Evolutionary conservation across 768 basidiomycete species (phyloP), one percentile per base, ranked within the genome.

Genomic region (Suillus subluteus): DNA sequence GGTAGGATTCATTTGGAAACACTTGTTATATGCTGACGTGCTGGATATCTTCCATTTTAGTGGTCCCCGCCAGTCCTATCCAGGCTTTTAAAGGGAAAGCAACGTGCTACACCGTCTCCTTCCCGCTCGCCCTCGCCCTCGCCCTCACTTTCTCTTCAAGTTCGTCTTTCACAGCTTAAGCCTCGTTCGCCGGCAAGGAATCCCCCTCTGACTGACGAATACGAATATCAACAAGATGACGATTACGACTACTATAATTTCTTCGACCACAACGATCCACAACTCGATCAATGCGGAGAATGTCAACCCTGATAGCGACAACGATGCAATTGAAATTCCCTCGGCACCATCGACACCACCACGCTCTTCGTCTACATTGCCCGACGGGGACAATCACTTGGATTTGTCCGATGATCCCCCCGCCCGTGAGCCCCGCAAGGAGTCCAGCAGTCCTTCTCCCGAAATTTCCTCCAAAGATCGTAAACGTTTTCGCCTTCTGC

Each of bases 401-500:
- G 70, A 71, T n/a, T 58, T 52, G 13, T 30, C 59, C 6, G 59
- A 61, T 61, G 41, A 30, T n/a, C 12, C 55, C 6, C 55, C 32
- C 21, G 21, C 21, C 12, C 32, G 55, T 56, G 55, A 37, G 21
- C 35, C 55, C 9, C 18, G 9, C 40, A 40, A 61, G 70, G 23
- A 72, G 71, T 52, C 64, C 67, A 26, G 55, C 68, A 6, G 67
- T 70, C 11, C 35, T 64, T 13, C 40, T 21, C 4, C 52, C 8
- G 64, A 66, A 55, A 72, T 80, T 71, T 75, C 30, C 56, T 68
- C 71, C 35, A 73, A 69, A 67, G 78, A 81, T 40, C 75, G 75
- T 62, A 82, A 78, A 71, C 70, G 74, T 38, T 62, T 79, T 38
- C 83, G 81, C 43, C 80, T 72, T 6, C 76, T 88, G 21, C 72